Evolutionary conservation across 495 filamentous ascomycete species (phyloP).

Genomic region (Trichoderma gamsii): DNA sequence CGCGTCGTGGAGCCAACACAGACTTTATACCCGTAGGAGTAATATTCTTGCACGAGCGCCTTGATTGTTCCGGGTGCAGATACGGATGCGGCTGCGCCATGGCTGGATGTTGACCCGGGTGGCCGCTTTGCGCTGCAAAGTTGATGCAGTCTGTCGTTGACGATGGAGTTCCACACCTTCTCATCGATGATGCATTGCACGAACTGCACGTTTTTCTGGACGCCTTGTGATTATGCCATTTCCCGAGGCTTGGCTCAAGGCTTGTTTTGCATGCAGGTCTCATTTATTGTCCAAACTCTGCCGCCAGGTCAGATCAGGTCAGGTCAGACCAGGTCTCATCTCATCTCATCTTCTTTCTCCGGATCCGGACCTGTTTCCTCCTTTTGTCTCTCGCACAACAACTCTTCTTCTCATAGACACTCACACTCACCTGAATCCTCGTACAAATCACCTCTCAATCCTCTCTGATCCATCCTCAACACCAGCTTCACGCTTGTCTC

Average conservation of each 20-base stretch:
- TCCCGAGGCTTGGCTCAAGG: neutral
- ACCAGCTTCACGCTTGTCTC: neutral
- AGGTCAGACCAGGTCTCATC: no score
- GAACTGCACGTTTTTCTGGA: neutral
- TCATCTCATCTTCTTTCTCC: no score
- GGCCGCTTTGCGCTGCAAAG: no score
- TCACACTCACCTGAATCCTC: no score
- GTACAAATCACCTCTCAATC: neutral
- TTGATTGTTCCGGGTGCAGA: neutral
- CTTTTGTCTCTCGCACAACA: neutral
- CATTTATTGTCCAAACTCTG: neutral
- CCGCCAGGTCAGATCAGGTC: no score
- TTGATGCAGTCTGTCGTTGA: no score
- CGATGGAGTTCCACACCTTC: no score
- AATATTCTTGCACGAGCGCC: neutral
- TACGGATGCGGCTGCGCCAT: neutral
- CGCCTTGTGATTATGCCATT: neutral
- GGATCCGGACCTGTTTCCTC: neutral
- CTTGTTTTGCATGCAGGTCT: neutral
- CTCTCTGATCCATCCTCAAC: neutral
- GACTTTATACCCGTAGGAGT: slow-evolving; percentile 5
- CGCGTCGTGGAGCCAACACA: neutral
- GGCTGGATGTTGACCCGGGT: neutral
- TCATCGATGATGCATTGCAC: neutral
- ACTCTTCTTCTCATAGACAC: no score